phyloP scores from a whole-genome alignment of 495 filamentous ascomycete species.

The Haplographium delicatum region DNA sequence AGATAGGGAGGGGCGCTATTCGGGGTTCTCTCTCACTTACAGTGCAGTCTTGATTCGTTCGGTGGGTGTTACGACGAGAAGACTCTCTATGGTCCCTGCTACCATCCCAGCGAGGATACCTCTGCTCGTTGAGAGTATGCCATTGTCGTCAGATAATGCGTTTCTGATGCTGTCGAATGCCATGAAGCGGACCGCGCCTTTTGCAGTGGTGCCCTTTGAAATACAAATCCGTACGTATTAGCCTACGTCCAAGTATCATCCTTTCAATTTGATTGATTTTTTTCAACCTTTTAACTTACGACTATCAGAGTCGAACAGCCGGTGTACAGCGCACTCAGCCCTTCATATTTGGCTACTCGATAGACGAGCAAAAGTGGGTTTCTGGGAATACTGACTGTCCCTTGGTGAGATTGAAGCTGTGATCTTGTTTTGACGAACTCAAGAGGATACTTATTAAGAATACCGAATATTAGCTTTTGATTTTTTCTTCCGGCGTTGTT shows the following conservation, averaged over 20 bases:
- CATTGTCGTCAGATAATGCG: slow-evolving; percentile 40
- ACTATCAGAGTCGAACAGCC: slow-evolving; percentile 11
- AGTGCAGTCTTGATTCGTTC: slow-evolving; percentile 64
- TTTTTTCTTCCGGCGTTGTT: too few relatives aligned
- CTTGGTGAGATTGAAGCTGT: slow-evolving; percentile 5
- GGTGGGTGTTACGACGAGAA: slow-evolving; percentile 57
- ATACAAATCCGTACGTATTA: not conserved
- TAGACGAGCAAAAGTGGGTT: not conserved
- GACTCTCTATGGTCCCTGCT: slow-evolving; percentile 51
- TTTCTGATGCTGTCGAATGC: slow-evolving; percentile 62
- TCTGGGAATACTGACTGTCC: too few relatives aligned
- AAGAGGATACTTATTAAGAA: slow-evolving; percentile 9
- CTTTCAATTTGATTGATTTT: not conserved
- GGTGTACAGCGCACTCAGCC: not conserved
- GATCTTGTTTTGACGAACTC: slow-evolving; percentile 12
- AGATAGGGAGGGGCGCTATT: too few relatives aligned
- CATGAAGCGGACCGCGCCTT: slow-evolving; percentile 60
- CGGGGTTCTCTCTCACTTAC: too few relatives aligned
- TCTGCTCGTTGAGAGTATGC: slow-evolving; percentile 31
- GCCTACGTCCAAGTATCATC: not conserved
- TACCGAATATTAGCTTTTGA: not conserved
- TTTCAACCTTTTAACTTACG: not conserved
- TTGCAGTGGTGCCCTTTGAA: slow-evolving; percentile 37
- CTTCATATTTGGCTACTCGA: not conserved
- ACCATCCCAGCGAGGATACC: slow-evolving; percentile 57